Conservation (phyloP, 176 grass and related monocot genomes). For the Musa troglodytarum region DNA sequence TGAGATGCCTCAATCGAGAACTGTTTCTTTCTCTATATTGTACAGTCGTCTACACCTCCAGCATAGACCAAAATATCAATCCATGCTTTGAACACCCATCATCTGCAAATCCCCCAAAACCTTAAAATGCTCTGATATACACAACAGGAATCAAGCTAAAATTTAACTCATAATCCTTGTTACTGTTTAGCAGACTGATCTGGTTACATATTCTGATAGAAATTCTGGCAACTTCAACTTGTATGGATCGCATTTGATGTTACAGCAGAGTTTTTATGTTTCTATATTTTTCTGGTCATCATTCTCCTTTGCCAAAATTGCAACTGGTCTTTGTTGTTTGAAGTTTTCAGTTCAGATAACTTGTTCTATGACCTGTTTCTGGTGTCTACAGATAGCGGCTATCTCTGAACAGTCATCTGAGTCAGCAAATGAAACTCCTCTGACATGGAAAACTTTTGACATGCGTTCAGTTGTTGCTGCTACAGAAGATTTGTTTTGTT, state of each 20-base stretch:
- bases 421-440: conserved; percentile 36
- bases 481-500: conserved; percentile 82
- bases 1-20: too few relatives aligned
- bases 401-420: conserved; percentile 70
- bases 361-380: background rate
- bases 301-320: background rate
- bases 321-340: conserved; percentile 6
- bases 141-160: too few relatives aligned
- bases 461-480: conserved; percentile 84
- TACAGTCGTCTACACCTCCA: too few relatives aligned
- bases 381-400: conserved; percentile 52
- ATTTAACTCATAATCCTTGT: too few relatives aligned
- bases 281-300: background rate
- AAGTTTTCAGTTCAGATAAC: conserved; percentile 1
- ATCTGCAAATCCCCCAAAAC: too few relatives aligned
- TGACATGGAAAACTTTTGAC: conserved; percentile 70
- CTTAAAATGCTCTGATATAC: too few relatives aligned
- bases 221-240: background rate
- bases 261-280: background rate
- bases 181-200: too few relatives aligned
- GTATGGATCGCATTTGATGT: background rate
- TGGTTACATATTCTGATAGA: too few relatives aligned
- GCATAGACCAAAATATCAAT: too few relatives aligned
- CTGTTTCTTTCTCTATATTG: too few relatives aligned
- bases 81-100: too few relatives aligned